Conservation (phyloP, 2,329 filamentous ascomycete species). For the Aaosphaeria arxii region DNA sequence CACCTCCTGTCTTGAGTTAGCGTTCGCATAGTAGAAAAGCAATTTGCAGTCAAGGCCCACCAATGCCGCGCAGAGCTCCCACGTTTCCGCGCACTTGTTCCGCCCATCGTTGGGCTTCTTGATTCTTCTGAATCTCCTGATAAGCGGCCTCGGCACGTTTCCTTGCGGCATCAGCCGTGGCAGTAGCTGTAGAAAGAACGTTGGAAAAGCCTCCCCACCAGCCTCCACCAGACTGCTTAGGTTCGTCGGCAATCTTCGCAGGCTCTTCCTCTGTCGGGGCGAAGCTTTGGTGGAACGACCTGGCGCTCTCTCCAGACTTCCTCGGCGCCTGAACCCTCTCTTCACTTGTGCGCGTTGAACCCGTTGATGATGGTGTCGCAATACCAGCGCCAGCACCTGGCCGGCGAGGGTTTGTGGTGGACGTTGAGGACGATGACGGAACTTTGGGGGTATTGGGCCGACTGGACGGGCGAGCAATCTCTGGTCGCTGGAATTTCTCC, state of each 20-base stretch:
- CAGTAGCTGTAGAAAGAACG: conserved; percentile 74
- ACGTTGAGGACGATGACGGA: conserved; percentile 43
- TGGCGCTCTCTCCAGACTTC: conserved; percentile 75
- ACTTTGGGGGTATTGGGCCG: conserved; percentile 80
- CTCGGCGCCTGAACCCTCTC: conserved; percentile 57
- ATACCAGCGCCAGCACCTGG: conserved; percentile 14
- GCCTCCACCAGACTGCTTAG: conserved; percentile 40
- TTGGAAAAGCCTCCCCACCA: conserved; percentile 64
- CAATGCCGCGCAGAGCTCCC: conserved; percentile 69
- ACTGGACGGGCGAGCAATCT: conserved; percentile 58
- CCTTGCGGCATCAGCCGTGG: conserved; percentile 77
- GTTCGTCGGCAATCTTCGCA: conserved; percentile 49
- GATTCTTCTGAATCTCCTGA: conserved; percentile 92
- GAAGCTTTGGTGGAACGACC: conserved; percentile 68
- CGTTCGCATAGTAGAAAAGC: not conserved
- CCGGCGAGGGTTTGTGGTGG: conserved; percentile 36
- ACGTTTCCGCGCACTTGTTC: conserved; percentile 91
- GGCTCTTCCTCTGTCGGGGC: conserved; percentile 57
- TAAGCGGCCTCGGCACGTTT: conserved; percentile 92
- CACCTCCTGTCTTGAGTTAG: conserved; percentile 62
- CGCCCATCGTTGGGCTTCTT: conserved; percentile 94
- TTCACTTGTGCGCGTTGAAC: conserved; percentile 50
- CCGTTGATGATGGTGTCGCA: conserved; percentile 38
- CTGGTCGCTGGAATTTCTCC: conserved; percentile 48
- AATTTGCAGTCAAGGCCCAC: conserved; percentile 45